Evolutionary conservation across 169 alveolate species (phyloP), one percentile per base, ranked within the genome.

Genomic region (Plasmodium chabaudi): DNA sequence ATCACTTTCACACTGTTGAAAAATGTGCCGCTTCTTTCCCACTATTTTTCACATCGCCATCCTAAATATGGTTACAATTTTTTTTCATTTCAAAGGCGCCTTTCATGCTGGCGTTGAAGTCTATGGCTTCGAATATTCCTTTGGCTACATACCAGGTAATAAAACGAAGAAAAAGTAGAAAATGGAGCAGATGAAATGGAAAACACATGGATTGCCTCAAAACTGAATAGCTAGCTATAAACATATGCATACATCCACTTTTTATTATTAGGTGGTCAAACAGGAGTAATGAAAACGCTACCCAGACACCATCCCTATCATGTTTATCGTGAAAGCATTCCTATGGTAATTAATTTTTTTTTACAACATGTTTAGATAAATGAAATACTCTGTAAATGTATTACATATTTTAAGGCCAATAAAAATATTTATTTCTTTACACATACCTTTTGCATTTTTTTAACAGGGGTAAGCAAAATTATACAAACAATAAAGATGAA

Each of bases 91-190:
- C 6, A 51, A 13, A 82, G 90, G 90, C 25, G 96, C 95, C 23
- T 93, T 92, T 64, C 96, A 93, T 56, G 96, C 96, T 1, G 96
- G 96, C 1, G 95, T 93, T 42, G 96, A 93, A 51, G 90, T 93
- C 5, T 93, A 93, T 27, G 96, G 96, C 1, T 55, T 67, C 42
- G 96, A 93, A 44, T 93, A 93, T 64, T 89, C 92, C 21, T 93
- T 74, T 71, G 96, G 96, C 13, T 93, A 91, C 39, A 84, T 92
- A 15, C 34, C 10, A 79, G 82, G 65, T 27, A 65, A 47, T 47
- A 13, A 47, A 9, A 47, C 56, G 56, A 13, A 1, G 56, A 47
- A 47, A 21, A 21, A 21, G 1, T 21, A 21, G 25, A 0, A 21
- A 21, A 21, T 1, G 1, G 25, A 21, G 1, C 1, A 21, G 25